Conservation (phyloP, 768 basidiomycete species). For the Wakefieldia striispora region DNA sequence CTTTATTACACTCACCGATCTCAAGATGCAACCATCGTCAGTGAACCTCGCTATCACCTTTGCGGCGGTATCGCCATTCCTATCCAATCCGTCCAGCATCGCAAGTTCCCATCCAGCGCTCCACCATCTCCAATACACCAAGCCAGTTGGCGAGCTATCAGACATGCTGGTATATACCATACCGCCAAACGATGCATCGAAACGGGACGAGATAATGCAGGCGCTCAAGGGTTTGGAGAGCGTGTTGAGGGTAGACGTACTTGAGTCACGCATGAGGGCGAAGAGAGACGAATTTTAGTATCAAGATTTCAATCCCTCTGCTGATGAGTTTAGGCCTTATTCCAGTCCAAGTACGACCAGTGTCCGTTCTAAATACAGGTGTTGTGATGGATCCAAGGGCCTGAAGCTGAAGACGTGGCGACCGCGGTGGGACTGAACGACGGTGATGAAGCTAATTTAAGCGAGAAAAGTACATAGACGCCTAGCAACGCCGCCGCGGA, state of each 20-base stretch:
- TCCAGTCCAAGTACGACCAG: too few relatives aligned
- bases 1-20: too few relatives aligned
- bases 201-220: constrained; percentile 12
- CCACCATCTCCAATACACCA: constrained; percentile 19
- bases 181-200: constrained; percentile 5
- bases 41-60: constrained; percentile 32
- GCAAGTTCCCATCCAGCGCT: constrained; percentile 21
- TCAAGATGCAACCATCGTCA: background rate
- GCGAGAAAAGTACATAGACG: too few relatives aligned
- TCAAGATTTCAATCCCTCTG: background rate
- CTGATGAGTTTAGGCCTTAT: too few relatives aligned
- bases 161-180: constrained; percentile 21
- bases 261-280: constrained; percentile 18
- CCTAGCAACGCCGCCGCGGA: too few relatives aligned
- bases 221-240: constrained; percentile 15
- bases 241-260: constrained; percentile 23
- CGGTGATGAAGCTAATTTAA: too few relatives aligned
- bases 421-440: too few relatives aligned
- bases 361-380: too few relatives aligned
- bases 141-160: constrained; percentile 20
- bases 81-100: constrained; percentile 21
- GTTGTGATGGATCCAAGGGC: too few relatives aligned
- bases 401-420: too few relatives aligned
- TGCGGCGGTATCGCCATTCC: constrained; percentile 21
- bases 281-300: constrained; percentile 30